phyloP scores from a whole-genome alignment of 169 alveolate genomes.

The Eimeria mitis region DNA sequence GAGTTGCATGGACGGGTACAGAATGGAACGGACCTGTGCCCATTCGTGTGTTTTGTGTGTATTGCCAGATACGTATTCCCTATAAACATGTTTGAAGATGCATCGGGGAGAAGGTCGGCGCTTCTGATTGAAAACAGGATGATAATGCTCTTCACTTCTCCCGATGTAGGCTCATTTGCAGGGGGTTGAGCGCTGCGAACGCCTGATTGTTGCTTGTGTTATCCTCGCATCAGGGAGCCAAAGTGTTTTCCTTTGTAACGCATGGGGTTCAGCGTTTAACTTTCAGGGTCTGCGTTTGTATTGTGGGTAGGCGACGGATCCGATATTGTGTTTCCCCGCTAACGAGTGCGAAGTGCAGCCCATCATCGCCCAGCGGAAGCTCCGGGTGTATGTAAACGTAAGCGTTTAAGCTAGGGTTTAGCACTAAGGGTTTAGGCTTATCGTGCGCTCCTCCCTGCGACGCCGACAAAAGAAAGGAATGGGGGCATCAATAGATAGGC shows the following conservation, averaged over 20 bases:
- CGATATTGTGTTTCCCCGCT: conserved; percentile 28
- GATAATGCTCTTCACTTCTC: conserved; percentile 47
- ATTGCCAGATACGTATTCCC: conserved; percentile 82
- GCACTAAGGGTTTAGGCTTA: neutral
- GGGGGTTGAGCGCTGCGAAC: neutral
- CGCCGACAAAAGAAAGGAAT: neutral
- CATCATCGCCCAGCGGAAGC: conserved; percentile 70
- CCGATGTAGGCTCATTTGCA: conserved; percentile 22
- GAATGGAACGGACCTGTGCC: neutral
- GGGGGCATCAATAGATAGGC: neutral
- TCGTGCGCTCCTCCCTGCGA: neutral
- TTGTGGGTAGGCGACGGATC: conserved; percentile 53
- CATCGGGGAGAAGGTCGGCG: conserved; percentile 32
- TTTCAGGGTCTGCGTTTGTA: conserved; percentile 2
- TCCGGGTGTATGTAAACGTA: conserved; percentile 77
- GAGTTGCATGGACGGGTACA: neutral
- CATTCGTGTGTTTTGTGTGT: neutral
- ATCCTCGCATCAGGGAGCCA: neutral
- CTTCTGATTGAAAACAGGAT: conserved; percentile 34
- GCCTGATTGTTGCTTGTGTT: neutral
- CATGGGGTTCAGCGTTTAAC: conserved; percentile 13
- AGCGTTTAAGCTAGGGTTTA: neutral
- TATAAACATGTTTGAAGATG: conserved; percentile 81
- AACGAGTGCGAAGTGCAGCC: conserved; percentile 78
- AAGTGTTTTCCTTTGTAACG: neutral